phyloP scores from a whole-genome alignment of 73 alveolate species.

The Paramecium pentaurelia region DNA sequence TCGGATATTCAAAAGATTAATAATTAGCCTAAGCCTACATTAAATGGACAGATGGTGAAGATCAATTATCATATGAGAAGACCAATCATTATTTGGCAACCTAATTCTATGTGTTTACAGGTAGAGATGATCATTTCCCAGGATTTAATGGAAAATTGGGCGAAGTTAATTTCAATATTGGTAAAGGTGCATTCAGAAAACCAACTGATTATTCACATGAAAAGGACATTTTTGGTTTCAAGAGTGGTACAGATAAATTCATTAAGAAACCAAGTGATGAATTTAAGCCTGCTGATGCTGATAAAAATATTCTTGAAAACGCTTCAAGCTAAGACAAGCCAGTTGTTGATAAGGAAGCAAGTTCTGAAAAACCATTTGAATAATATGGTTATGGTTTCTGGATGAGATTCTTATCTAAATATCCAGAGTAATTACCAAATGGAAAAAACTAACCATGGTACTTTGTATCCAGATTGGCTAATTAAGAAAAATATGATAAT shows the following conservation, averaged over 20 bases:
- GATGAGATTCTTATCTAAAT: background rate
- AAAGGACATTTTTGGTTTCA: background rate
- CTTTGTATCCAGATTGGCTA: slow-evolving; percentile 23
- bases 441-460: slow-evolving; percentile 46
- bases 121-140: slow-evolving; percentile 21
- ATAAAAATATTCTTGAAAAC: background rate
- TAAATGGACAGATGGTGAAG: slow-evolving; percentile 37
- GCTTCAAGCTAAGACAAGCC: slow-evolving; percentile 16
- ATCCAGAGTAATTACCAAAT: background rate
- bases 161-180: background rate
- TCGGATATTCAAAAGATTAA: background rate
- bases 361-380: background rate
- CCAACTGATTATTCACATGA: background rate
- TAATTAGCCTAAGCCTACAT: background rate
- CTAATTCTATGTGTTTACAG: background rate
- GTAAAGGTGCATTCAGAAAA: background rate
- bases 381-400: slow-evolving; percentile 36
- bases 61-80: background rate
- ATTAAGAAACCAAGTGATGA: background rate
- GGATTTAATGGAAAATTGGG: slow-evolving; percentile 21
- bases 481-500: background rate
- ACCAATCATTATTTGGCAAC: slow-evolving; percentile 23
- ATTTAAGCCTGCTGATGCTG: slow-evolving; percentile 19
- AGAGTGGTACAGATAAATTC: background rate
- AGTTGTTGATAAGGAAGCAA: background rate